phyloP scores from a whole-genome alignment of 2,329 filamentous ascomycete species.

The Beauveria caledonica region DNA sequence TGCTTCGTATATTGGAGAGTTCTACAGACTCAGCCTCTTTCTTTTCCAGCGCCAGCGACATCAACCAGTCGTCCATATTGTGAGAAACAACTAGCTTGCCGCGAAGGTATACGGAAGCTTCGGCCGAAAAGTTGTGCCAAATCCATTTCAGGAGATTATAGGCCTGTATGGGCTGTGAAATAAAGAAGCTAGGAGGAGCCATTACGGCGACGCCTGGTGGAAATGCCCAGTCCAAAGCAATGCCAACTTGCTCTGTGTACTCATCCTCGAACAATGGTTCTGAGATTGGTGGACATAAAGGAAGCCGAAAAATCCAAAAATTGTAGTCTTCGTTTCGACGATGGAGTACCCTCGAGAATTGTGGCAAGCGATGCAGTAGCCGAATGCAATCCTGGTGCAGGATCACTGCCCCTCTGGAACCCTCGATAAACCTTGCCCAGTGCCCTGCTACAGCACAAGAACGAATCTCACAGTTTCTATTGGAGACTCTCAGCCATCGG shows the following conservation, averaged over 20 bases:
- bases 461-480: conserved; percentile 34
- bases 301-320: conserved; percentile 33
- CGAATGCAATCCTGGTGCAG: conserved; percentile 36
- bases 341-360: conserved; percentile 26
- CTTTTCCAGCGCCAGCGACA: conserved; percentile 20
- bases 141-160: conserved; percentile 30
- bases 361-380: conserved; percentile 32
- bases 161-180: conserved; percentile 28
- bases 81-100: conserved; percentile 24
- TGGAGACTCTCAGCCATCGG: conserved; percentile 35
- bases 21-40: neutral
- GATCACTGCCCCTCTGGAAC: conserved; percentile 28
- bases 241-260: neutral
- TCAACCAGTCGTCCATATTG: conserved; percentile 22
- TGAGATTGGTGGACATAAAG: neutral
- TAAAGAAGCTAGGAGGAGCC: conserved; percentile 35
- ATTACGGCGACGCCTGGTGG: conserved; percentile 26
- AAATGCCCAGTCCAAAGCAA: conserved; percentile 24
- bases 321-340: conserved; percentile 18
- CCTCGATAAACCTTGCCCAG: conserved; percentile 37
- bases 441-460: conserved; percentile 33
- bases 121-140: conserved; percentile 17
- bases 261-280: conserved; percentile 12
- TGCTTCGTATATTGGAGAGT: neutral
- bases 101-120: conserved; percentile 9